Conservation (phyloP, 768 basidiomycete genomes). For the Phallus indusiatus region DNA sequence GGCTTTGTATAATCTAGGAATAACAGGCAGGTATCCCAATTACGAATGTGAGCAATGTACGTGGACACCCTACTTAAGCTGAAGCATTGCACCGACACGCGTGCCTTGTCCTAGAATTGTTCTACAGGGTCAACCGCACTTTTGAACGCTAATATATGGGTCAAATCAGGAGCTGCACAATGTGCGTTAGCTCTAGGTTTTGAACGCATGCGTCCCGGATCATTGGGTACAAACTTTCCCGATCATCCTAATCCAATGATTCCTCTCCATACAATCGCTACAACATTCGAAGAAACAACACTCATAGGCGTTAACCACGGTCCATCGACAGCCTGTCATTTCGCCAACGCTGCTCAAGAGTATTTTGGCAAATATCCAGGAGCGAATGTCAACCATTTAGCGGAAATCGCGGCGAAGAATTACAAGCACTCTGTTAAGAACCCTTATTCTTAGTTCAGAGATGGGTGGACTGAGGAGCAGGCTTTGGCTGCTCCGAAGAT, state of each 20-base stretch:
- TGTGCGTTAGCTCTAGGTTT: conserved; percentile 81
- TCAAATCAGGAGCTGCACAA: conserved; percentile 60
- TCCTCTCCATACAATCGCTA: conserved; percentile 33
- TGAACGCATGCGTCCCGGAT: conserved; percentile 75
- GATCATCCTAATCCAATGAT: conserved; percentile 38
- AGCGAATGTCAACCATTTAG: conserved; percentile 54
- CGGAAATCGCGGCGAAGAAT: conserved; percentile 79
- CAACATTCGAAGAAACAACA: conserved; percentile 38
- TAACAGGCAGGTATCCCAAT: conserved; percentile 73
- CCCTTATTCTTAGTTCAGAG: conserved; percentile 78
- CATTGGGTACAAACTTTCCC: conserved; percentile 56
- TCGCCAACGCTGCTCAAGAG: conserved; percentile 64
- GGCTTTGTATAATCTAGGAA: conserved; percentile 72
- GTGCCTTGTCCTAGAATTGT: conserved; percentile 38
- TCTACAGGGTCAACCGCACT: conserved; percentile 75
- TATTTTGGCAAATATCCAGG: conserved; percentile 65
- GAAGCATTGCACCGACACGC: too few relatives aligned
- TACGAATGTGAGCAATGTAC: conserved; percentile 69
- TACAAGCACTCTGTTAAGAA: conserved; percentile 76
- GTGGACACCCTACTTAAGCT: conserved; percentile 10
- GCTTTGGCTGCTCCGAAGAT: conserved; percentile 59
- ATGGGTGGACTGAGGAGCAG: conserved; percentile 68
- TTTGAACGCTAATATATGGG: conserved; percentile 59
- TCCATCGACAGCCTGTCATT: conserved; percentile 63
- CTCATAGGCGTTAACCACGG: conserved; percentile 51